These are phyloP conservation scores for Saccharomyces eubayanus DNA, from an alignment of 805 yeast genomes.

Conservation along the genomic window DNA sequence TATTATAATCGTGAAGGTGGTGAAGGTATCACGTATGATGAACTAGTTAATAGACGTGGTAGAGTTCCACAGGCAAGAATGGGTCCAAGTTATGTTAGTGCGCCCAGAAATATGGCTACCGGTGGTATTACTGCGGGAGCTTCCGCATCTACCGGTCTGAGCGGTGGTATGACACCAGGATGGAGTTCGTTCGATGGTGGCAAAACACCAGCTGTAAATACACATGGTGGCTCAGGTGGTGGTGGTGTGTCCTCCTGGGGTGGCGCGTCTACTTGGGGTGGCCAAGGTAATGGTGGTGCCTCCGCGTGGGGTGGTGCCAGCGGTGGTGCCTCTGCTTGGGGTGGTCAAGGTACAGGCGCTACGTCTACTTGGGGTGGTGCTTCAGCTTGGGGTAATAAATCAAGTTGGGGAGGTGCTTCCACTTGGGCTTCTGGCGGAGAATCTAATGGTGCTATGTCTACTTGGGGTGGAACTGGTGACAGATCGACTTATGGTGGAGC, in stretches of 20 bases:
- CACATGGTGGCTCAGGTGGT: conserved; percentile 27
- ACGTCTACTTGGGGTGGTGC: conserved; percentile 35
- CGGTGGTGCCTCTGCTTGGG: conserved; percentile 39
- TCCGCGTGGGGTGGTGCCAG: conserved; percentile 29
- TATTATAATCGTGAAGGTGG: conserved; percentile 60
- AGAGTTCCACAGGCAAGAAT: conserved; percentile 31
- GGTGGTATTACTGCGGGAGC: conserved; percentile 29
- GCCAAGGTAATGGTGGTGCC: conserved; percentile 21
- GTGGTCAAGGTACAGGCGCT: conserved; percentile 32
- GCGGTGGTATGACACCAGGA: conserved; percentile 43
- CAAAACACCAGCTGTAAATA: conserved; percentile 34
- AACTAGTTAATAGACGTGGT: conserved; percentile 52
- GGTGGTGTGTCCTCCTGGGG: conserved; percentile 37
- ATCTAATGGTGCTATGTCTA: conserved; percentile 36
- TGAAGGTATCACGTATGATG: conserved; percentile 66
- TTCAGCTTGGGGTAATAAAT: conserved; percentile 31
- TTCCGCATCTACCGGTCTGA: conserved; percentile 28
- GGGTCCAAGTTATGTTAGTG: conserved; percentile 31
- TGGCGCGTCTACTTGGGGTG: conserved; percentile 36
- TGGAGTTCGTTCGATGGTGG: conserved; percentile 50
- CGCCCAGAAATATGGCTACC: conserved; percentile 28
- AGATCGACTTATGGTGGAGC: conserved; percentile 35
- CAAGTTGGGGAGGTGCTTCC: conserved; percentile 42
- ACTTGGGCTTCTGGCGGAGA: conserved; percentile 36
- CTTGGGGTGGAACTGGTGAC: conserved; percentile 38